Conservation (phyloP, 176 grass and related monocot genomes). For the Stipa capillata region DNA sequence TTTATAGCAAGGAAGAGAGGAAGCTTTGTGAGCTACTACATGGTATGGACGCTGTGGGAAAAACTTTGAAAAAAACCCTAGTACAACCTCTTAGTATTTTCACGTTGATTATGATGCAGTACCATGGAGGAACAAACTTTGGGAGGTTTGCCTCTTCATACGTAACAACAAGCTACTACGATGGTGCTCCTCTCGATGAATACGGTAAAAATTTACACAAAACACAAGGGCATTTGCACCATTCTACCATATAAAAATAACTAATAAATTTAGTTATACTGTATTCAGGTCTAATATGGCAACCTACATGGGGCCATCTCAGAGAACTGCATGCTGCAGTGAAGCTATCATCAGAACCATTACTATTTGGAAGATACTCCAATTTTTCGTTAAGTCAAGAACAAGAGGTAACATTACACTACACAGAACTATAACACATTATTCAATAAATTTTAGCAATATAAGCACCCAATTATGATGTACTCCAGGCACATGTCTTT, state of each 20-base stretch:
- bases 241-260: not conserved
- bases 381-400: slow-evolving; percentile 47
- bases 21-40: slow-evolving; percentile 97
- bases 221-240: not conserved
- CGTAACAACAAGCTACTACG: slow-evolving; percentile 80
- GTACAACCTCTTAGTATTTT: not conserved
- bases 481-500: slow-evolving; percentile 76
- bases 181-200: slow-evolving; percentile 92
- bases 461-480: slow-evolving; percentile 12
- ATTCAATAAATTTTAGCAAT: not conserved
- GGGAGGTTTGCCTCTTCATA: slow-evolving; percentile 83
- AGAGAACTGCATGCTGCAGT: slow-evolving; percentile 75
- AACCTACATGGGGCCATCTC: slow-evolving; percentile 89
- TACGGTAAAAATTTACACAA: slow-evolving; percentile 46
- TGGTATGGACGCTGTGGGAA: slow-evolving; percentile 34
- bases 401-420: slow-evolving; percentile 63
- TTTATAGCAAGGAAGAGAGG: slow-evolving; percentile 80
- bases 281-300: slow-evolving; percentile 71
- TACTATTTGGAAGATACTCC: slow-evolving; percentile 66
- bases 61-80: not conserved
- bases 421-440: not conserved
- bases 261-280: not conserved
- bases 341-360: slow-evolving; percentile 43
- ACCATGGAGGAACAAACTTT: slow-evolving; percentile 94
- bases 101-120: slow-evolving; percentile 40